Evolutionary conservation across 2,329 filamentous ascomycete species (phyloP), one percentile per base, ranked within the genome.

Genomic region (Mollisia scopiformis): DNA sequence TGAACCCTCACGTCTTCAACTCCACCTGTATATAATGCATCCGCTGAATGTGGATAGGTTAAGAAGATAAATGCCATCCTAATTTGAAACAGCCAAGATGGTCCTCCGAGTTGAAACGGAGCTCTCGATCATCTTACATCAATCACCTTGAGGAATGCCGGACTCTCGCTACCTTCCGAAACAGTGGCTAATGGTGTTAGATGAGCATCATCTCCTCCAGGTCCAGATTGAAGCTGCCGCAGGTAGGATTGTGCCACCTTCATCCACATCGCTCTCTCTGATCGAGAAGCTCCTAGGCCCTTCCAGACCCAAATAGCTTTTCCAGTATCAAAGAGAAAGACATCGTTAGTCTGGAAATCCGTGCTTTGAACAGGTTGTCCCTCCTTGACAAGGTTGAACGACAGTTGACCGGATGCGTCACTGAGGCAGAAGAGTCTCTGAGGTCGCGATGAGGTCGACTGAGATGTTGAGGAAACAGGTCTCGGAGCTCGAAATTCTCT

Each of bases 251-350:
- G 82, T n/a, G 83, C 82, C 4, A 86, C 80, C 60, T 78, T 79
- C 49, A 88, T 73, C 88, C 88, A 90, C 71, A 78, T 77, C 5
- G 82, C 79, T 72, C 80, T 87, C 75, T 90, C 88, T 1, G 73
- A 74, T 33, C 74, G 74, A 71, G 86, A 89, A 8, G 87, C 86
- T 1, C 77, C 76, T 2, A 75, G 73, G 0, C 88, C 88, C 68
- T 88, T 81, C 88, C 88, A 90, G 1, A 90, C 84, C 86, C 87
- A 90, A 33, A 90, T 76, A 7, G 75, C 75, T 54, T 72, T 80
- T 6, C 86, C 85, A 65, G 88, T 85, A 62, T 84, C 81, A 21
- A 88, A 77, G 21, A 90, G 71, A 68, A 89, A 90, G 5, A 90
- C 81, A 67, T 89, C 86, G 49, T 80, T 77, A 41, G 79, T 79